Percentiles rank a stretch among this genome's conserved stretches.
phyloP scores from a whole-genome alignment of 139 green algal genomes.

The Pycnococcus provasolii region DNA sequence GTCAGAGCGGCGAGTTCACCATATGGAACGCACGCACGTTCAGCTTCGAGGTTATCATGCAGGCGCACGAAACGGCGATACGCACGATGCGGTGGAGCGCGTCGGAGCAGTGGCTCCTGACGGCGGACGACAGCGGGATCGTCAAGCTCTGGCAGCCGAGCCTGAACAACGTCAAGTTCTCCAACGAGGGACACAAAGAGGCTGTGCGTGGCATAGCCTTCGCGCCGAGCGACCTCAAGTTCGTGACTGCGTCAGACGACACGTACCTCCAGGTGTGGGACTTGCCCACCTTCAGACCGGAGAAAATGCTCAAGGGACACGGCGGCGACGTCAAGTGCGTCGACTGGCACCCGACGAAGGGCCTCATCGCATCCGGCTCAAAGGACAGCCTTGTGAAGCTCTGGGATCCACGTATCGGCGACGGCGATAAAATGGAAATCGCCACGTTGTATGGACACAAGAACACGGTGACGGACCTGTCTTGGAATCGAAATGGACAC shows the following conservation, averaged over 20 bases:
- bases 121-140: conserved; percentile 58
- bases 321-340: conserved; percentile 78
- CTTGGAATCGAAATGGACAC: conserved; percentile 79
- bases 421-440: conserved; percentile 34
- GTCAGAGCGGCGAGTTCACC: conserved; percentile 75
- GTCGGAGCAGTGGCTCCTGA: conserved; percentile 65
- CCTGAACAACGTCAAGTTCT: conserved; percentile 48
- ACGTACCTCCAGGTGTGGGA: conserved; percentile 68
- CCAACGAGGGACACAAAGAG: conserved; percentile 52
- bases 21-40: conserved; percentile 76
- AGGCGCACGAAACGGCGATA: conserved; percentile 63
- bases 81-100: conserved; percentile 56
- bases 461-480: conserved; percentile 45
- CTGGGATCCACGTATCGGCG: conserved; percentile 56
- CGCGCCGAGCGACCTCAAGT: conserved; percentile 70
- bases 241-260: conserved; percentile 73
- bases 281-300: conserved; percentile 41
- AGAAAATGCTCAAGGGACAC: conserved; percentile 60
- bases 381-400: conserved; percentile 87
- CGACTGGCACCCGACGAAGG: conserved; percentile 78
- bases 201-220: conserved; percentile 49
- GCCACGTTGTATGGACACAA: conserved; percentile 78
- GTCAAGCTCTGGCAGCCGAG: conserved; percentile 68
- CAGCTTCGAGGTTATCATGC: conserved; percentile 76
- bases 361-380: conserved; percentile 54